Evolutionary conservation across 2,329 filamentous ascomycete genomes (phyloP), one percentile per base, ranked within the genome.

Genomic region (Aspergillus tanneri): DNA sequence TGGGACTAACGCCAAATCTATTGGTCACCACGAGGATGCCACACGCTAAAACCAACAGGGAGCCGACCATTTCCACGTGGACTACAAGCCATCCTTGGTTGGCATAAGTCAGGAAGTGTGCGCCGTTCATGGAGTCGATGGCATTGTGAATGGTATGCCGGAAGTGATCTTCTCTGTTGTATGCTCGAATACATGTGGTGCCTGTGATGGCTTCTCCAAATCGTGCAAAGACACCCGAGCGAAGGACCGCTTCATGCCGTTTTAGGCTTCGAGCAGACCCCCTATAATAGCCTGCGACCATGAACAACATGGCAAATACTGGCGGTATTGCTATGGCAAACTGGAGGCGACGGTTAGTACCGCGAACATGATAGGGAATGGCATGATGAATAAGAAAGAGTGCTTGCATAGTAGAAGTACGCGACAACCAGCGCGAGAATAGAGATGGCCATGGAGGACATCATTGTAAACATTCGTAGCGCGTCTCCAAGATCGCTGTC

Each of bases 21-120:
- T 88, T 91, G 0, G 92, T 96, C 22, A 96, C 89, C 27, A 97
- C 91, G 14, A 99, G 76, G 50, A 97, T 91, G 42, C 89, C 90
- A 1, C 87, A 89, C 0, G 86, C 87, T 64, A 97, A 93, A 12
- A 97, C 90, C 2, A 99, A 78, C 11, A 87, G 62, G 53, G 87
- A 91, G 16, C 90, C 90, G 44, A 97, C 88, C 28, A 85, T 74
- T 66, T 97, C 93, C 2, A 97, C 78, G 3, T 93, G 85, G 2
- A 91, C 75, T 7, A 88, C 90, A 12, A 97, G 78, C 92, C 92
- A 99, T 30, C 93, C 82, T 72, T 97, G 92, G 65, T 96, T 97
- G 4, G 90, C 88, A 66, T 95, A 97, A 0, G 92, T 97, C 27
- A 97, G 78, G 67, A 90, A 99, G 70, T 97, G 97, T 0, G 92